phyloP scores from a whole-genome alignment of 257 asterid species.

The Nicotiana otophora region DNA sequence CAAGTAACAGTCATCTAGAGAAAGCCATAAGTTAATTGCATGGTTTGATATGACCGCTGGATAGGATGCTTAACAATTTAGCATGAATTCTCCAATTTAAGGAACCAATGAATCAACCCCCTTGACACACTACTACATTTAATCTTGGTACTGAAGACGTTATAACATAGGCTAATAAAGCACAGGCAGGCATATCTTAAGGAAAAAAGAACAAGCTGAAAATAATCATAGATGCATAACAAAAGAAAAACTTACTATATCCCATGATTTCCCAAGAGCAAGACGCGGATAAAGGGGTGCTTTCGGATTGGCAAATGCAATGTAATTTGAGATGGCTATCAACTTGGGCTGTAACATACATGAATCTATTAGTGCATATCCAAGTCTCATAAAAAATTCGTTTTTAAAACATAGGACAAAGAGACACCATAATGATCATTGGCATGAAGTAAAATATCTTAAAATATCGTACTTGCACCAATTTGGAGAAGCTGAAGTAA shows the following conservation, averaged over 20 bases:
- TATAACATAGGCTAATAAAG: not conserved
- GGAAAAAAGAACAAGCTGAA: no score
- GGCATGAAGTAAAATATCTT: not conserved
- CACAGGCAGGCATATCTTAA: not conserved
- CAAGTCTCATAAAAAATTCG: not conserved
- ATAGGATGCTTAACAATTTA: not conserved
- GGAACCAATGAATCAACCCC: not conserved
- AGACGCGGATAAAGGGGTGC: conserved; percentile 93
- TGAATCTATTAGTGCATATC: not conserved
- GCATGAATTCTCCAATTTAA: not conserved
- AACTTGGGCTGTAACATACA: conserved; percentile 69
- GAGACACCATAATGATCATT: not conserved
- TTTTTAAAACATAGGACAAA: not conserved
- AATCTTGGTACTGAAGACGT: not conserved
- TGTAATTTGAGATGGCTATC: conserved; percentile 58
- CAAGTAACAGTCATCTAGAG: conserved; percentile 77
- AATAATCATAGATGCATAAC: not conserved
- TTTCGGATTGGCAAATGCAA: conserved; percentile 72
- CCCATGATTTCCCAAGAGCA: conserved; percentile 89
- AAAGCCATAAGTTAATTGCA: not conserved
- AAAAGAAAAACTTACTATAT: conserved; percentile 53
- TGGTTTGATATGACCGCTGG: not conserved
- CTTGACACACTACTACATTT: not conserved
- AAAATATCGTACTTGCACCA: not conserved
- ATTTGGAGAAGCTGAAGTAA: not conserved